A percentile compares a stretch with the other conserved stretches of the same genome.
These are phyloP conservation scores for Rhynchosporium secalis DNA, from an alignment of 2,329 filamentous ascomycete genomes.

Conservation along the genomic window DNA sequence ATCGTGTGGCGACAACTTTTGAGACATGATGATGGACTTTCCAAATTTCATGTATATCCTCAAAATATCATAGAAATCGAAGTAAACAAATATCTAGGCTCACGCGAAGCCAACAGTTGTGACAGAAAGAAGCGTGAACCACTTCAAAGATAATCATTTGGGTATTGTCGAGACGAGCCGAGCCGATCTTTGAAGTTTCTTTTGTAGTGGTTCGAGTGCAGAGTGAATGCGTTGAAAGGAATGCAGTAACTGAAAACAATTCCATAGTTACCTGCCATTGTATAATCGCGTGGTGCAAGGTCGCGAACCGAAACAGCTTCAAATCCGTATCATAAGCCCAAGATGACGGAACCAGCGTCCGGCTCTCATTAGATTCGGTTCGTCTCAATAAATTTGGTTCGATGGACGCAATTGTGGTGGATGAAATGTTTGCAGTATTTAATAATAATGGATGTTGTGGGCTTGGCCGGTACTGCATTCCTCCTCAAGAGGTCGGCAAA, in stretches of 20 bases:
- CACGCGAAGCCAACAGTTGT: background rate
- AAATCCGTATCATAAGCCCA: too few species aligned
- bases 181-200: background rate
- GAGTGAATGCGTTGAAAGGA: background rate
- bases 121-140: background rate
- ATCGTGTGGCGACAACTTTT: background rate
- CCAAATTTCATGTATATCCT: too few species aligned
- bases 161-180: background rate
- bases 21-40: background rate
- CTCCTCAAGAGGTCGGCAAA: background rate
- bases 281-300: too few species aligned
- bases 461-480: background rate
- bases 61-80: background rate
- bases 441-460: too few species aligned
- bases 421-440: too few species aligned
- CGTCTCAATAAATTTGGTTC: too few species aligned
- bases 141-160: background rate
- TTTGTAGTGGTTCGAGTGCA: too few species aligned
- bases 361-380: too few species aligned
- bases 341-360: too few species aligned
- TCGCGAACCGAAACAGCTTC: too few species aligned
- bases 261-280: background rate
- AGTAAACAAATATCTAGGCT: background rate
- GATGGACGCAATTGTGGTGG: too few species aligned
- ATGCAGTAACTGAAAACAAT: background rate